Conservation (phyloP, 805 yeast genomes). For the Ogataea sp. region DNA sequence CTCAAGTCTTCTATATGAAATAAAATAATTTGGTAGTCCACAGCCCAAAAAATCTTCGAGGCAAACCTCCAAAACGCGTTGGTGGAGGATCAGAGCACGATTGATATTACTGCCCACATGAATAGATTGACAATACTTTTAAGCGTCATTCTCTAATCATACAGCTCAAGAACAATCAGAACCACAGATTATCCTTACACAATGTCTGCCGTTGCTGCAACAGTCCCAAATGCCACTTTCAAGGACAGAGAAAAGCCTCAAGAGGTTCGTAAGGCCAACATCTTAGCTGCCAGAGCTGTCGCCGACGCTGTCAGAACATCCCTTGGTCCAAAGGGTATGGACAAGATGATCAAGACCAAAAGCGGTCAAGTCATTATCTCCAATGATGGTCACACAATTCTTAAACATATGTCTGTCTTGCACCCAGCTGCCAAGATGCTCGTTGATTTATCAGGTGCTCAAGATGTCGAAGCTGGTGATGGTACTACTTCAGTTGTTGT, state of each 20-base stretch:
- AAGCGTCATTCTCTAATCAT: no score
- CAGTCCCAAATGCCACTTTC: constrained; percentile 71
- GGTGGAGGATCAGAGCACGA: no score
- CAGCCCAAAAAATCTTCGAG: no score
- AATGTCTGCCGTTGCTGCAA: constrained; percentile 14
- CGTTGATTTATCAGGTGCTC: constrained; percentile 95
- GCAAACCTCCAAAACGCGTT: no score
- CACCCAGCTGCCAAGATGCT: constrained; percentile 98
- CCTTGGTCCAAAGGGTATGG: constrained; percentile 99
- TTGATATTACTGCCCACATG: no score
- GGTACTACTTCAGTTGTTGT: constrained; percentile 98
- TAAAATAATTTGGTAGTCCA: no score
- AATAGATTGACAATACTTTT: no score
- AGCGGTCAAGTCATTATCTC: constrained; percentile 90
- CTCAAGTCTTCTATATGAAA: no score
- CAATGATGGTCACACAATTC: constrained; percentile 96
- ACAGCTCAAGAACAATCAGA: no score
- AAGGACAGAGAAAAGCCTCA: constrained; percentile 91
- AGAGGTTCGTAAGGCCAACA: constrained; percentile 84
- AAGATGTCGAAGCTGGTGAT: constrained; percentile 99
- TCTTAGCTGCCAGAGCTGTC: constrained; percentile 88
- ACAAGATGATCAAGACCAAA: constrained; percentile 94
- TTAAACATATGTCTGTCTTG: constrained; percentile 95
- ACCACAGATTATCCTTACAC: no score
- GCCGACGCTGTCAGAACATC: constrained; percentile 94